Conservation (phyloP, 371 early-diverging fungal genomes). For the Zancudomyces culisetae region DNA sequence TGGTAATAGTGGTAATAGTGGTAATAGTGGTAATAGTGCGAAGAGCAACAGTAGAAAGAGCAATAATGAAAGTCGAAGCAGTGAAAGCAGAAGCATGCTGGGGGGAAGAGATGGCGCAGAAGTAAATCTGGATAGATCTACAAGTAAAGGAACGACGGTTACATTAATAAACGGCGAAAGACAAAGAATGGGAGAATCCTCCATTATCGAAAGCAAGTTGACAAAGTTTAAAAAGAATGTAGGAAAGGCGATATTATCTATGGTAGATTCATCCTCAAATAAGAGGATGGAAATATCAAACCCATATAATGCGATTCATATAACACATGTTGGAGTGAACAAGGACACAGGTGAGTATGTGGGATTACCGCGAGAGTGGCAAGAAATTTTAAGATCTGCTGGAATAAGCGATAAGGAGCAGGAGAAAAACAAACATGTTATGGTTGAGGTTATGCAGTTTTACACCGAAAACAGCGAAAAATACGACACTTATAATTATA, state of each 20-base stretch:
- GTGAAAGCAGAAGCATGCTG: not conserved
- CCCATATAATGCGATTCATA: constrained; percentile 89
- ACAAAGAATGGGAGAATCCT: no score
- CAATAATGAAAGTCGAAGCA: not conserved
- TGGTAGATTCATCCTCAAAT: constrained; percentile 26
- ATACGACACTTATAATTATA: no score
- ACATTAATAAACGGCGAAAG: no score
- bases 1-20: not conserved
- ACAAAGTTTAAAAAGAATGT: no score
- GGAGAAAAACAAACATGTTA: constrained; percentile 80
- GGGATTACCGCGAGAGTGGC: constrained; percentile 86
- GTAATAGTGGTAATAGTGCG: not conserved
- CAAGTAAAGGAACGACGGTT: no score
- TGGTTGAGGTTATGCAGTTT: constrained; percentile 86
- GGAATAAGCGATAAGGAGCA: constrained; percentile 91
- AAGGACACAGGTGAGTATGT: constrained; percentile 81
- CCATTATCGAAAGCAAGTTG: no score
- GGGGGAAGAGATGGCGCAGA: not conserved
- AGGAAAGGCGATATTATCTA: no score
- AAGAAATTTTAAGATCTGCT: constrained; percentile 64
- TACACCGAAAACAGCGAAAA: constrained; percentile 53
- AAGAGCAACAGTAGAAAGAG: not conserved
- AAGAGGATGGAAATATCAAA: constrained; percentile 80
- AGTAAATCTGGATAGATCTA: not conserved
- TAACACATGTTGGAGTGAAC: constrained; percentile 87